These are phyloP conservation scores for Hypoxylon subgilvum DNA, from an alignment of 495 filamentous ascomycete species.

Conservation along the genomic window DNA sequence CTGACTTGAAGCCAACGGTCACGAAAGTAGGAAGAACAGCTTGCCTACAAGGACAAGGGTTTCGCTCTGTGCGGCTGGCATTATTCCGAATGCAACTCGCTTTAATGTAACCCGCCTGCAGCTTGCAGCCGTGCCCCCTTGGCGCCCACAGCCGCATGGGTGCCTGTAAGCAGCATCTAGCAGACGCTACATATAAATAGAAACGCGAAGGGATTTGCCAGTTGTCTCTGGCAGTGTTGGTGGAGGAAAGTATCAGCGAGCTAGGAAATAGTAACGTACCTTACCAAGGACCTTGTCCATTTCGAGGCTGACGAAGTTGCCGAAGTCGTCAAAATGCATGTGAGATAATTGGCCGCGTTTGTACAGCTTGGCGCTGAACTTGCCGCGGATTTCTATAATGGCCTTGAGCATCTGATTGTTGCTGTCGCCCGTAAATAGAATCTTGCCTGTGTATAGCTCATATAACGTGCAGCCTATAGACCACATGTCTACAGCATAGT, in stretches of 20 bases:
- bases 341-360: constrained; percentile 74
- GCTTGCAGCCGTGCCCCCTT: constrained; percentile 19
- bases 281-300: constrained; percentile 85
- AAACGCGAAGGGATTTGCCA: constrained; percentile 7
- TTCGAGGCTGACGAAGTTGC: constrained; percentile 86
- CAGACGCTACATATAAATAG: constrained; percentile 34
- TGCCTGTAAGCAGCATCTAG: constrained; percentile 7
- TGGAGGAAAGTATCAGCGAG: constrained; percentile 15
- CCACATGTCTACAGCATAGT: constrained; percentile 96
- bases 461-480: constrained; percentile 96
- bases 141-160: background rate
- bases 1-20: background rate
- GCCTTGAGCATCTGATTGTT: constrained; percentile 98
- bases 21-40: too few relatives aligned
- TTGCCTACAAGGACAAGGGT: constrained; percentile 3
- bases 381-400: constrained; percentile 96
- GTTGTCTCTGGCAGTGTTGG: background rate
- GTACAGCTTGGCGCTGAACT: constrained; percentile 84
- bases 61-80: constrained; percentile 24
- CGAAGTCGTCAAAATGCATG: constrained; percentile 84
- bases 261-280: constrained; percentile 50
- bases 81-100: constrained; percentile 13
- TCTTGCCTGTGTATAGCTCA: constrained; percentile 96
- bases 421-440: constrained; percentile 90
- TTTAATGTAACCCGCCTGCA: constrained; percentile 28